Percentiles rank a stretch among this genome's conserved stretches.
Evolutionary conservation across 176 grass and related monocot species (phyloP).

Genomic region (Carex kokanica): DNA sequence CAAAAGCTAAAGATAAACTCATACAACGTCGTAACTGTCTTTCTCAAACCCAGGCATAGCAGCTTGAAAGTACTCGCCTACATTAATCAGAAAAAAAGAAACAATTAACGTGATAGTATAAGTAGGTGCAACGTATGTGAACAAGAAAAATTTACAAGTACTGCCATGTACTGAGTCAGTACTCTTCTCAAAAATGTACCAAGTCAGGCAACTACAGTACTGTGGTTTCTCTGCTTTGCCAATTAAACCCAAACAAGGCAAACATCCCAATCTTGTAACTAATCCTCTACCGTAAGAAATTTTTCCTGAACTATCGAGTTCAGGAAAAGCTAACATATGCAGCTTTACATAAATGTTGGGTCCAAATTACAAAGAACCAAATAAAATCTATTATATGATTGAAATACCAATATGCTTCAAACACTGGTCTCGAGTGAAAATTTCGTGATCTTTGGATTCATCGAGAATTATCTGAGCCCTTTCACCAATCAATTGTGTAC

Average conservation of each 20-base stretch:
- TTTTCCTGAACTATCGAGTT: not conserved
- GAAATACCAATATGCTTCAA: constrained; percentile 85
- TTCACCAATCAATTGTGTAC: constrained; percentile 88
- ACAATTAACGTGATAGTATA: not conserved
- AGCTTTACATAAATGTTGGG: not conserved
- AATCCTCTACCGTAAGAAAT: not conserved
- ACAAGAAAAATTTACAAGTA: not conserved
- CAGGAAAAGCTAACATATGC: not conserved
- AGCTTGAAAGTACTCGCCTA: constrained; percentile 84
- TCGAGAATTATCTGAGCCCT: constrained; percentile 95
- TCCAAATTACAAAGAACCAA: not conserved
- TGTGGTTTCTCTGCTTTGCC: not conserved
- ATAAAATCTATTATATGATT: constrained; percentile 13
- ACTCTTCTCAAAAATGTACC: not conserved
- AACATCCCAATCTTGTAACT: not conserved
- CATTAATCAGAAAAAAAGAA: constrained; percentile 26
- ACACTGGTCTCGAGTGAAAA: constrained; percentile 72
- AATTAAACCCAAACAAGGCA: not conserved
- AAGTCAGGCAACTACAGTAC: not conserved
- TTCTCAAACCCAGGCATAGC: constrained; percentile 84
- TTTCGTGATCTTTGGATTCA: constrained; percentile 65
- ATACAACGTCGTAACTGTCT: constrained; percentile 66
- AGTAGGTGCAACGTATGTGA: not conserved
- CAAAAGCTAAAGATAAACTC: constrained; percentile 32
- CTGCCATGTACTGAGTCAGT: not conserved